Evolutionary conservation across 345 rosid genomes (phyloP).

Genomic region (Passiflora organensis): DNA sequence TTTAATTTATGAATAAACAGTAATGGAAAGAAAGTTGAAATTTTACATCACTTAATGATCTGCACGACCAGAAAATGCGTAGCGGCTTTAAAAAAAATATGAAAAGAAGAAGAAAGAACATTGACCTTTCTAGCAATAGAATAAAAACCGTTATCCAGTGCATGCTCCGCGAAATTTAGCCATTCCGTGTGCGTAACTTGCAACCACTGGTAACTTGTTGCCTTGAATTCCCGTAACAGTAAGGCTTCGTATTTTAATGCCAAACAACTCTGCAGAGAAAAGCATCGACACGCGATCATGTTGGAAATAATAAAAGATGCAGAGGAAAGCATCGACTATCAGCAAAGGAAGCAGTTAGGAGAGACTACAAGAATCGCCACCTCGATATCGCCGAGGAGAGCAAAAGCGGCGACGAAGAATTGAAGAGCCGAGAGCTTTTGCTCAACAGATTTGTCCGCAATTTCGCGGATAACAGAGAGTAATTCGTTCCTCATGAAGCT

Average conservation of each 20-base stretch:
- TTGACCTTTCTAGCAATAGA: conserved; percentile 52
- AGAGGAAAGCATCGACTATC: not conserved
- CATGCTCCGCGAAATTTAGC: conserved; percentile 55
- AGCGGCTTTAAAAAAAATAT: not conserved
- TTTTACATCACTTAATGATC: too few species aligned
- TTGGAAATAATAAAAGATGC: not conserved
- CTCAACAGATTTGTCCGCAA: conserved; percentile 34
- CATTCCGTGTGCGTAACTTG: conserved; percentile 59
- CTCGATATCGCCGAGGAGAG: conserved; percentile 69
- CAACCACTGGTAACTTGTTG: conserved; percentile 36
- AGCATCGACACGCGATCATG: too few species aligned
- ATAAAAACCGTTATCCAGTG: conserved; percentile 48
- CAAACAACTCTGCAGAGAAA: conserved; percentile 51
- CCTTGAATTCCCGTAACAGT: conserved; percentile 48
- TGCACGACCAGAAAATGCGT: too few species aligned
- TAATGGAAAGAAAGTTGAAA: too few species aligned
- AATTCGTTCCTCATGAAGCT: conserved; percentile 54
- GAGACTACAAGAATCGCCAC: conserved; percentile 4
- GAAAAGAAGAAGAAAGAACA: not conserved
- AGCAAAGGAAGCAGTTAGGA: not conserved
- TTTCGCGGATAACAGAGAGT: conserved; percentile 30
- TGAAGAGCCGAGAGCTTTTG: conserved; percentile 60
- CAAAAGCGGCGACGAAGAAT: conserved; percentile 69
- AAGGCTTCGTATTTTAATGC: conserved; percentile 76
- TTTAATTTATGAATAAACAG: too few species aligned